Base-by-base conservation (phyloP, 2,329 filamentous ascomycete species). In the Neoarthrinium moseri region DNA sequence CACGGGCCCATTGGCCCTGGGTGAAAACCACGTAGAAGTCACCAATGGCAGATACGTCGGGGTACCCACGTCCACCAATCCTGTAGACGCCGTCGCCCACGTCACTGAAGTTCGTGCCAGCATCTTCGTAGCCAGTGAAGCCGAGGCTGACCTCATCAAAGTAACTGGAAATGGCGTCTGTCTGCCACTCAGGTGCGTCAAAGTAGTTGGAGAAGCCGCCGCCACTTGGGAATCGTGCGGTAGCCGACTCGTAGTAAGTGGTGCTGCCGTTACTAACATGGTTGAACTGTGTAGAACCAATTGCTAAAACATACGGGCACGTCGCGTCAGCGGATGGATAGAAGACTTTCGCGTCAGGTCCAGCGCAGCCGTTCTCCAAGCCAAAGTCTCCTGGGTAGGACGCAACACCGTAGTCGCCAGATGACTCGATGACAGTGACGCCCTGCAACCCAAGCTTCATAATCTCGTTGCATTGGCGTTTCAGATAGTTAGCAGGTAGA, bases 391-490 rank as follows among this genome's bases (percentile, higher is more conserved):
- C 44, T 0, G 44, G 35, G 13, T 61, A 60, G 1, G 57, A 60
- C 6, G 57, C 65, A 2, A 66, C 60, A 12, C 65, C 64, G 21
- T 55, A 55, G 49, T 69, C 66, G 20, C 68, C 68, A 2, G 65
- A 66, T 5, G 73, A 69, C 21, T 73, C 65, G 15, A 75, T 62
- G 10, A 73, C 58, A 1, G 69, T 72, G 22, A 70, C 62, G 39
- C 73, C 73, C 51, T 72, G 70, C 12, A 74, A 65, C 12, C 67
- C 72, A 2, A 79, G 68, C 56, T 79, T 78, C 51, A 78, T 61
- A 50, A 73, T 72, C 54, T 74, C 68, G 42, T 64, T 58, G 55
- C 72, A 74, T 55, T 72, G 69, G 21, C 68, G 63, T 48, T 72
- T 62, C 49, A 77, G 72, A 60, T 83, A 83, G 52, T 59, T 63